Base-by-base conservation (phyloP, 768 basidiomycete genomes). In the Cytidiella melzeri region DNA sequence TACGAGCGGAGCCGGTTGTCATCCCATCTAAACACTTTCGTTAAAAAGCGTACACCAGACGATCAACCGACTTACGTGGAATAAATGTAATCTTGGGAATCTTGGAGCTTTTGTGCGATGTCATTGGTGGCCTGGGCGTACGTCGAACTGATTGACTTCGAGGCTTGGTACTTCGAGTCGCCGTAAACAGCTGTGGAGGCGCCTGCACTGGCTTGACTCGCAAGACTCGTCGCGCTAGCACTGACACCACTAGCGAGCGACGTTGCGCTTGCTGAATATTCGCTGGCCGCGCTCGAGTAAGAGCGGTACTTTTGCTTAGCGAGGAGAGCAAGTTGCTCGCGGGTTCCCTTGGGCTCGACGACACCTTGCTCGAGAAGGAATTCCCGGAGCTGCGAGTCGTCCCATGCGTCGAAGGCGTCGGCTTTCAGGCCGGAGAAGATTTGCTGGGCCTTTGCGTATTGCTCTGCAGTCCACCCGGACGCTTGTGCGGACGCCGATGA, bases 301-400 rank as follows among this genome's bases (percentile, higher is more conserved):
- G 73, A 70, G 7, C 70, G 67, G 58, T 86, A 86, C 63, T 79
- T 77, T 53, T 79, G 74, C 69, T 87, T 87, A 23, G 89, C 92
- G 36, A 88, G 73, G 13, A 86, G 68, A 19, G 87, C 72, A 19
- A 97, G 80, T 59, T 92, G 79, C 61, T 96, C 94, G 48, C 76
- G 74, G 2, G 83, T 83, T 2, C 87, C 85, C 24, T 77, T 75
- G 12, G 94, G 93, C 5, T 84, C 78, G 43, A 98, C 80, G 52
- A 95, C 73, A 37, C 93, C 93, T 56, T 95, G 86, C 59, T 88
- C 79, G 47, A 96, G 77, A 10, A 98, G 73, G 68, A 86, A 95
- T 54, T 87, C 73, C 59, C 93, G 80, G 19, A 96, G 73, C 24
- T 75, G 75, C 11, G 80, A 83, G 60, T 97, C 93, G 62, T 88